Evolutionary conservation across 345 rosid genomes (phyloP), one percentile per base, ranked within the genome.

Genomic region (Moricandia moricandioides): DNA sequence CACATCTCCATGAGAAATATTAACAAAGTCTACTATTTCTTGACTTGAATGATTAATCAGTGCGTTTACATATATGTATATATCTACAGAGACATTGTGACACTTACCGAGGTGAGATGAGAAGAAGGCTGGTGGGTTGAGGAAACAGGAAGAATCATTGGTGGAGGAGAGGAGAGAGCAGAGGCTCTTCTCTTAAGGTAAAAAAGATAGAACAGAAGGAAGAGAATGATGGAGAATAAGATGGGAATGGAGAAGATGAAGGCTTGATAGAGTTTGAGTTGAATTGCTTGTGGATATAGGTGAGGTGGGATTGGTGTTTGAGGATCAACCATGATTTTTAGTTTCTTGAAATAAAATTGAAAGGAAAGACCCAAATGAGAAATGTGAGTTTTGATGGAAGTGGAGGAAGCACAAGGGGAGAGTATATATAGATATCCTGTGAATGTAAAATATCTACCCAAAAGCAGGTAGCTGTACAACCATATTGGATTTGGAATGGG

Each of bases 221-320:
- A 85, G 62, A 94, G 97, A 75, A 94, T 94, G 62, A 94, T 86
- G 18, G 97, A 91, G 75, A 94, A 94, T 30, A 94, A 93, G 51
- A 94, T 85, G 3, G 98, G 98, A 71, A 94, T 91, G 56, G 98
- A 94, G 81, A 94, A 94, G 66, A 94, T 94, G 86, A 94, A 94
- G 62, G 97, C 97, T 75, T 91, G 97, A 75, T 91, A 94, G 34
- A 94, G 93, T 76, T 90, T 94, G 7, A 94, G 91, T 80, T 94
- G 97, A 78, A 94, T 79, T 35, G 86, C 96, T 81, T 88, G 91
- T 64, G 96, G 88, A 70, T 94, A 94, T 18, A 86, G 84, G 78
- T 90, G 96, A 66, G 97, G 81, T 56, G 91, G 60, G 30, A 72
- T 40, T 73, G 89, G 88, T 68, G 87, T 60, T 70, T 83, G 86